phyloP scores from a whole-genome alignment of 75 land plant species.

The Gnetum montanum region DNA sequence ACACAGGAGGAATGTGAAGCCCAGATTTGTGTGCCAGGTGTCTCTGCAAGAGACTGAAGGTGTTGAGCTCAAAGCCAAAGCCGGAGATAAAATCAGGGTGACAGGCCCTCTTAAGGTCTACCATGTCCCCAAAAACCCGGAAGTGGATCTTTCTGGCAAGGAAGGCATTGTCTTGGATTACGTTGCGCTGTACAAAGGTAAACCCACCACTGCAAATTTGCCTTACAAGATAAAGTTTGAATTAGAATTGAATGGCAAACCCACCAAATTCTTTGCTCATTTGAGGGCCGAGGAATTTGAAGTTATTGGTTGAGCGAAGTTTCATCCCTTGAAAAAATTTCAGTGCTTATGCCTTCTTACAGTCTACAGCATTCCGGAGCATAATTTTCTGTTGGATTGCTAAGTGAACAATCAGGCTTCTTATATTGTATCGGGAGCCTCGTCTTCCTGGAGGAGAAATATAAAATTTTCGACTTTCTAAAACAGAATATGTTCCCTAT shows the following conservation, averaged over 20 bases:
- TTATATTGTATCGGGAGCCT: too few species aligned
- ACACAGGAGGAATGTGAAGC: background rate
- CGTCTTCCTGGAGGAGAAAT: too few species aligned
- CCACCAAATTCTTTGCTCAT: constrained; percentile 63
- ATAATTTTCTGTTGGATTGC: too few species aligned
- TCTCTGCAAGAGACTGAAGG: constrained; percentile 11
- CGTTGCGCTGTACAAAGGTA: constrained; percentile 61
- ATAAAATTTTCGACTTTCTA: too few species aligned
- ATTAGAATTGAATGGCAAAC: constrained; percentile 29
- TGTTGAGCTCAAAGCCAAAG: constrained; percentile 11
- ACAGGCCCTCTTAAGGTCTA: constrained; percentile 66
- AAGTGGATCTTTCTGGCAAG: constrained; percentile 51
- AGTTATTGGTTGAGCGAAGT: constrained; percentile 2
- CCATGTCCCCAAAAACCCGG: constrained; percentile 66
- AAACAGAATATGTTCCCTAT: too few species aligned
- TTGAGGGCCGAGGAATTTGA: constrained; percentile 79
- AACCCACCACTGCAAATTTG: constrained; percentile 63
- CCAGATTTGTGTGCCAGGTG: constrained; percentile 6
- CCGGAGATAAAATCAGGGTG: constrained; percentile 54
- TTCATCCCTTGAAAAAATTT: background rate
- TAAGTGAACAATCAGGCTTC: too few species aligned
- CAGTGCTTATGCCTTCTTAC: too few species aligned
- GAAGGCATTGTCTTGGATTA: constrained; percentile 68
- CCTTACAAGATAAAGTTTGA: constrained; percentile 74
- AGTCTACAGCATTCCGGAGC: too few species aligned